Evolutionary conservation across 2,329 filamentous ascomycete genomes (phyloP).

Genomic region (Fusarium papillatum): DNA sequence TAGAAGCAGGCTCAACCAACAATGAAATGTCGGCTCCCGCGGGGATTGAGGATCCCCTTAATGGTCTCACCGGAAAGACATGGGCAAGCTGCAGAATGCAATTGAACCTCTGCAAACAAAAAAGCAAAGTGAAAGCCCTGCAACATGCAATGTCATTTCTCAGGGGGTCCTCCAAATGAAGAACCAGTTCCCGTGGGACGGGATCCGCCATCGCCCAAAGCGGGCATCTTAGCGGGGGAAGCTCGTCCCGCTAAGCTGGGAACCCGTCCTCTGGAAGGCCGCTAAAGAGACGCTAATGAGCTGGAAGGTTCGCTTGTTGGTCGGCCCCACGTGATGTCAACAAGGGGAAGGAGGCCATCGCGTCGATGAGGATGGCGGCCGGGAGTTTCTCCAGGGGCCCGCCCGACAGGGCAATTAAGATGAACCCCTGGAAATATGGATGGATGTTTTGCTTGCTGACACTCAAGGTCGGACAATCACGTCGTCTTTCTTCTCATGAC

Average conservation of each 20-base stretch:
- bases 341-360: conserved; percentile 11
- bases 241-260: conserved; percentile 2
- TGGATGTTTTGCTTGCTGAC: conserved; percentile 31
- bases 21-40: not conserved
- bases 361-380: conserved; percentile 1
- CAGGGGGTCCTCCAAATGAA: conserved; percentile 25
- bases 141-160: conserved; percentile 1
- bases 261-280: conserved; percentile 3
- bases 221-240: conserved; percentile 12
- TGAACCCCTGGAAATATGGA: conserved; percentile 33
- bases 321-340: conserved; percentile 22
- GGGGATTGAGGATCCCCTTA: not conserved
- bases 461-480: not conserved
- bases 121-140: conserved; percentile 32
- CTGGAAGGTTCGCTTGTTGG: conserved; percentile 18
- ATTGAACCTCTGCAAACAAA: conserved; percentile 19
- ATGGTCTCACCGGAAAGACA: not conserved
- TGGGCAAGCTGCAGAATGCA: not conserved
- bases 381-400: conserved; percentile 33
- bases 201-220: conserved; percentile 14
- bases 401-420: conserved; percentile 17
- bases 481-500: not conserved
- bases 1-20: not conserved
- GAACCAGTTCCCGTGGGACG: conserved; percentile 22
- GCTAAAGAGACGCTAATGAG: conserved; percentile 21